Evolutionary conservation across 2,329 filamentous ascomycete genomes (phyloP), one percentile per base, ranked within the genome.

Genomic region (Neocucurbitaria cava): DNA sequence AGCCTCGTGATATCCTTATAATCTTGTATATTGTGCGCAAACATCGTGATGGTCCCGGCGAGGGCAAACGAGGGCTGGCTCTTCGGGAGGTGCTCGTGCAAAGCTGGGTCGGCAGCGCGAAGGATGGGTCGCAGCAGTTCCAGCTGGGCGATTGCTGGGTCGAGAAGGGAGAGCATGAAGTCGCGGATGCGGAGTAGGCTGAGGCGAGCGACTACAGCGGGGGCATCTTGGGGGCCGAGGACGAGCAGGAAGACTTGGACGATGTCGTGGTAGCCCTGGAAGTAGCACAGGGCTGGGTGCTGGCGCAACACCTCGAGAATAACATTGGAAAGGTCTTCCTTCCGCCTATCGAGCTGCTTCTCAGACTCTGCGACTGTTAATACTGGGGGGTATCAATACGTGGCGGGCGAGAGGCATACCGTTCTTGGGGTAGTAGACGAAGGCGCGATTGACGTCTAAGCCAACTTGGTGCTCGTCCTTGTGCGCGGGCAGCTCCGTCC

Each of bases 231-330:
- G 9, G 85, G 78, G 0, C 89, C 88, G 3, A 99, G 82, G 10
- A 97, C 93, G 13, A 99, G 84, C 36, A 98, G 85, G 55, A 99
- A 84, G 21, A 99, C 95, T 78, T 99, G 96, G 66, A 91, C 95
- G 69, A 99, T 98, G 78, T 99, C 95, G 77, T 99, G 95, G 75
- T 96, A 99, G 73, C 95, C 95, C 79, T 99, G 95, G 76, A 99
- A 99, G 78, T 99, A 99, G 80, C 88, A 92, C 31, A 99, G 85
- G 73, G 89, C 88, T 15, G 93, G 92, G 68, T 96, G 84, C 30
- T 85, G 85, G 48, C 96, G 89, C 41, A 99, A 84, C 13, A 96
- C 87, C 61, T 89, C 84, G 46, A 86, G 85, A 68, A 99, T 98
- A 46, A 99, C 82, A 59, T 86, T 79, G 7, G 88, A 94, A 1